Base-by-base conservation (phyloP, 345 rosid genomes). In the Gossypium arboreum region DNA sequence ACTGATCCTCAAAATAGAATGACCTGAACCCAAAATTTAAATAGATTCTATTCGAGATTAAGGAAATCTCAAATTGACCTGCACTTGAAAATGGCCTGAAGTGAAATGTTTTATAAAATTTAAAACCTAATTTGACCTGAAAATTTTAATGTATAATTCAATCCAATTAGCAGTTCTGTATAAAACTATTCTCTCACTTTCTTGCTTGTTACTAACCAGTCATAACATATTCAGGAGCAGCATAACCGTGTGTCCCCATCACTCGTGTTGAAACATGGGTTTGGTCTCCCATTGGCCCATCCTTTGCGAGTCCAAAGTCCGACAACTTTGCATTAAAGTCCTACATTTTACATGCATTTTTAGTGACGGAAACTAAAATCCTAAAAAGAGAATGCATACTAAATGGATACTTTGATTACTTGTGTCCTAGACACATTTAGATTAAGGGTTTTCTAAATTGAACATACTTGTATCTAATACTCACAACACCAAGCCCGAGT, bases 211-310 rank as follows among this genome's bases (percentile, higher is more conserved):
- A 81, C 92, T 82, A 71, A 93, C 98, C 98, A 61, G 98, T 94
- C 97, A 92, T 89, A 54, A 94, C 87, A 50, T 92, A 94, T 79
- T 94, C 98, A 8, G 98, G 98, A 74, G 98, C 98, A 81, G 98
- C 98, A 68, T 94, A 94, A 59, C 98, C 98, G 34, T 95, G 93
- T 48, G 98, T 95, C 43, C 98, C 99, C 99, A 95, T 95, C 51
- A 95, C 97, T 59, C 99, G 89, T 66, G 99, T 95, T 63, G 99
- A 95, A 61, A 95, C 99, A 79, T 95, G 99, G 29, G 99, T 95
- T 81, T 95, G 98, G 74, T 95, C 99, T 73, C 99, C 98, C 85
- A 91, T 90, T 7, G 99, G 98, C 17, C 99, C 99, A 77, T 95
- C 99, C 83, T 95, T 95, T 51, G 99, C 99, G 55, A 93, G 89